Base-by-base conservation (phyloP, 805 yeast genomes). In the Kazachstania bromeliacearum region DNA sequence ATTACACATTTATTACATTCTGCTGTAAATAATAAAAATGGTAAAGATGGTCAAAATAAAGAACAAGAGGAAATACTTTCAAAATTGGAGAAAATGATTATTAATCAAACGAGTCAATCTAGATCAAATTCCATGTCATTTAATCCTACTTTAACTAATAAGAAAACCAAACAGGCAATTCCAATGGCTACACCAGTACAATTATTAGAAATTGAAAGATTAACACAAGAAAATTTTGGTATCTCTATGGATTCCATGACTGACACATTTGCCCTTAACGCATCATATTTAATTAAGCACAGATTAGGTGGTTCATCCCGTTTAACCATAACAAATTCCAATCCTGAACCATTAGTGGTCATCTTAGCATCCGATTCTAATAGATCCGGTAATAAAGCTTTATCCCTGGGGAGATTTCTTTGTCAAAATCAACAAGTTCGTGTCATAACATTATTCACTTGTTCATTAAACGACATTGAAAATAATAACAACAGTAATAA, bases 101-200 rank as follows among this genome's bases (percentile, higher is more conserved):
- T 45, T 16, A 44, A 39, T 12, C 46, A 48, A 22, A 38, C 51
- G 7, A 40, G 46, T n/a, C 13, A 23, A 1, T 34, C 46, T 10
- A 41, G 48, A 25, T 34, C 48, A 4, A 37, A 31, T n/a, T 48
- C 54, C 7, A 17, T 35, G 8, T 36, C 45, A 19, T 39, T 34
- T 13, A 37, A 36, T 23, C 42, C 42, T 8, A 40, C 44, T 4
- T 33, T 48, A 16, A 46, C 32, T 15, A 41, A 46, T 12, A 40
- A 26, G 22, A 50, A 46, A 13, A 46, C 51, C 23, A 45, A 55
- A 37, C 40, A 53, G 28, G 20, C 46, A 40, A 46, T 79, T 2
- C 79, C 84, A 2, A 61, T 75, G 37, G 79, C 87, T 12, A 73
- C 88, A 2, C 85, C 94, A 1, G 73, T 84, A 4, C 95, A 88